Evolutionary conservation across 352 stramenopile genomes (phyloP), one percentile per base, ranked within the genome.

Genomic region (Lagenidium sp.): DNA sequence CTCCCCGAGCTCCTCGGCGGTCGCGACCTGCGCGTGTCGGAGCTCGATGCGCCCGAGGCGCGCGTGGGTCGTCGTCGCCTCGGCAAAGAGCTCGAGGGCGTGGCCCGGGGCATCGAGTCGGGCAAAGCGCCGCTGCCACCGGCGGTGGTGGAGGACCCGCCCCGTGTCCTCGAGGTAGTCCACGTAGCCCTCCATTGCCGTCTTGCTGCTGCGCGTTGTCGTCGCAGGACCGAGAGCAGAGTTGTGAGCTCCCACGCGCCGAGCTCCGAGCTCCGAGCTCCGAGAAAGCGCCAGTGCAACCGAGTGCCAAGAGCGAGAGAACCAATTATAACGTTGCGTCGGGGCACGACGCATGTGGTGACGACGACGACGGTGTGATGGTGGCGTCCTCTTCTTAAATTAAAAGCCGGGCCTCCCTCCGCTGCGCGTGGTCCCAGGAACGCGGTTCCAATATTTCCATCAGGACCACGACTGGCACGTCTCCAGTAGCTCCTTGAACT

Each of bases 171-270:
- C 68, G 35, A 86, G 44, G 36, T 80, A 60, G 41, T 82, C 71
- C 20, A 86, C 50, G 11, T 69, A 79, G 47, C 74, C 74, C 35
- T 84, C 53, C 74, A 84, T 84, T n/a, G 24, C 31, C n/a, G 6
- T n/a, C n/a, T n/a, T n/a, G n/a, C n/a, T n/a, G n/a, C n/a, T n/a
- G n/a, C n/a, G n/a, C n/a, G n/a, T n/a, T n/a, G n/a, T n/a, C n/a
- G n/a, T n/a, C n/a, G n/a, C n/a, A n/a, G n/a, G n/a, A n/a, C n/a
- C n/a, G n/a, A n/a, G n/a, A n/a, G n/a, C n/a, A n/a, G n/a, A n/a
- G n/a, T n/a, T n/a, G n/a, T n/a, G n/a, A n/a, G n/a, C n/a, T n/a
- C n/a, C n/a, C n/a, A n/a, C n/a, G n/a, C n/a, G n/a, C n/a, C n/a
- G n/a, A n/a, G n/a, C n/a, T n/a, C n/a, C n/a, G n/a, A n/a, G n/a